phyloP scores from a whole-genome alignment of 768 basidiomycete genomes.

The Russula virescens region DNA sequence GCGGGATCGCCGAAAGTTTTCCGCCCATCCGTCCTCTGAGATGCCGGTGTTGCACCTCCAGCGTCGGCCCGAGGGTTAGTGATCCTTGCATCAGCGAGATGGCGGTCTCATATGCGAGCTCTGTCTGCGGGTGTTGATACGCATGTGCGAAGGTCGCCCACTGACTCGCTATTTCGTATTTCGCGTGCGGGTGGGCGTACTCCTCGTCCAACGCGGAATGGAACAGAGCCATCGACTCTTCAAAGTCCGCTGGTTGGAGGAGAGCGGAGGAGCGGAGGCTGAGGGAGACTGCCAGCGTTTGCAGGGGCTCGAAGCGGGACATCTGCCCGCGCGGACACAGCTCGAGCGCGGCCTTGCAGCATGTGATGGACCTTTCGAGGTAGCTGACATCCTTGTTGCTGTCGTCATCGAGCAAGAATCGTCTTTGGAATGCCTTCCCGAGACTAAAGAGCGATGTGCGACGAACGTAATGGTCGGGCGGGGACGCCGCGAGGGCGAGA shows the following conservation, averaged over 20 bases:
- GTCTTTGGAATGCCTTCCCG: not conserved
- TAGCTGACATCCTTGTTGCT: not conserved
- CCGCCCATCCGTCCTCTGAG: slow-evolving; percentile 3
- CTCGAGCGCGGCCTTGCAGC: slow-evolving; percentile 5
- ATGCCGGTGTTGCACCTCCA: slow-evolving; percentile 4
- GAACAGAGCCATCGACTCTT: slow-evolving; percentile 8
- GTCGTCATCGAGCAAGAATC: not conserved
- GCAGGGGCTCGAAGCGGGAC: slow-evolving; percentile 11
- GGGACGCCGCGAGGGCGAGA: slow-evolving; percentile 7
- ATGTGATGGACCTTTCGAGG: not conserved
- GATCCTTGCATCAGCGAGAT: slow-evolving; percentile 2
- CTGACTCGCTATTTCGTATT: slow-evolving; percentile 1
- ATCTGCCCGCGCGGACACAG: slow-evolving; percentile 5
- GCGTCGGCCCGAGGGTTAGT: not conserved
- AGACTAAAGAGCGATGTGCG: slow-evolving; percentile 4
- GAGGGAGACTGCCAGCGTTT: slow-evolving; percentile 1
- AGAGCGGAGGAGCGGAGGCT: not conserved
- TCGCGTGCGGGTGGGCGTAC: not conserved
- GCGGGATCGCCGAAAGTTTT: not conserved
- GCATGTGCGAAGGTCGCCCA: not conserved
- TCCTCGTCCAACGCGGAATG: not conserved
- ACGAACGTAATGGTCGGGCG: not conserved
- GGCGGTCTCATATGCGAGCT: not conserved
- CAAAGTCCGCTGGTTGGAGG: not conserved
- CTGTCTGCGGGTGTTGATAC: not conserved